Percentiles rank a stretch among this genome's conserved stretches.
These are phyloP conservation scores for Leccinum barrowsii DNA, from an alignment of 768 basidiomycete species.

Conservation along the genomic window DNA sequence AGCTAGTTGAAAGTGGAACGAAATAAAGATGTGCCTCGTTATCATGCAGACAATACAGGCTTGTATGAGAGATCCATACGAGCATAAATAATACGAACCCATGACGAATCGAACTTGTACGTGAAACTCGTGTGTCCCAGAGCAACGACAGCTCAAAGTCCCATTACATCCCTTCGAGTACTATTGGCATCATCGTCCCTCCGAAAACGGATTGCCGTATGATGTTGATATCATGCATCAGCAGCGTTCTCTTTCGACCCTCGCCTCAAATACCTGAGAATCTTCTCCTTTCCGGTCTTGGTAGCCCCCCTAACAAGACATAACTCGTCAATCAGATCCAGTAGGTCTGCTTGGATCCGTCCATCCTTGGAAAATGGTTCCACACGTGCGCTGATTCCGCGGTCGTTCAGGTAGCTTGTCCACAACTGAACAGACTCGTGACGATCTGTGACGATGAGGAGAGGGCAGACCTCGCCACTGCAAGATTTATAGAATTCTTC, in stretches of 20 bases:
- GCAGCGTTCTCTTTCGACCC: constrained; percentile 4
- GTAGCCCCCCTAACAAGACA: constrained; percentile 24
- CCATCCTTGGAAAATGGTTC: not conserved
- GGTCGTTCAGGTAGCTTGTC: constrained; percentile 3
- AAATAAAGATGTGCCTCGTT: no score
- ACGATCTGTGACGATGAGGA: constrained; percentile 20
- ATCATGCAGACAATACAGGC: no score
- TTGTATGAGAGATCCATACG: not conserved
- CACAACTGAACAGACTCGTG: constrained; percentile 5
- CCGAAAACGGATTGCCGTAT: not conserved
- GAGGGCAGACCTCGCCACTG: constrained; percentile 23
- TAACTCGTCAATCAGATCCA: constrained; percentile 16
- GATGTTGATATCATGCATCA: not conserved
- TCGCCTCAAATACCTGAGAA: constrained; percentile 18
- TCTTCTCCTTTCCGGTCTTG: constrained; percentile 10
- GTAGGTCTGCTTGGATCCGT: constrained; percentile 2
- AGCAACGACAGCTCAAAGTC: not conserved
- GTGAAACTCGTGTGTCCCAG: no score
- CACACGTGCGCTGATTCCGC: constrained; percentile 17
- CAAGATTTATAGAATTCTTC: constrained; percentile 15
- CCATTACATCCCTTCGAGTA: not conserved
- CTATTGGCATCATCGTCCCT: not conserved
- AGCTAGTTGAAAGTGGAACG: no score
- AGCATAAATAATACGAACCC: not conserved
- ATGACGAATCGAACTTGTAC: not conserved